phyloP scores from a whole-genome alignment of 2,329 filamentous ascomycete genomes.

The Calonectria pseudoreteaudii region DNA sequence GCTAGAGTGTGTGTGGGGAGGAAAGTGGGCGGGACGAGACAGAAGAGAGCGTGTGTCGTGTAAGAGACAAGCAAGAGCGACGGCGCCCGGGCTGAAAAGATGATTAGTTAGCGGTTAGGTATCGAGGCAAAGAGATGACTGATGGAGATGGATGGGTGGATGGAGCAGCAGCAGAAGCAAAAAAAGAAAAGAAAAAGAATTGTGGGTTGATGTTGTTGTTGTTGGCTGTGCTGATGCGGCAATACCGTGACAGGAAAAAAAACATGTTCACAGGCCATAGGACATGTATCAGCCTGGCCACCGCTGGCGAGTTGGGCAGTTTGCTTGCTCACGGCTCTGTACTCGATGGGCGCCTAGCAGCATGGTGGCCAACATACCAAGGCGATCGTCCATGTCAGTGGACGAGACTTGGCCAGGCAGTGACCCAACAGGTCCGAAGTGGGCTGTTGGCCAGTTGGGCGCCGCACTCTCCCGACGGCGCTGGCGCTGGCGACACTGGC shows the following conservation, averaged over 20 bases:
- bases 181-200: background rate
- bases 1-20: constrained; percentile 8
- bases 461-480: constrained; percentile 1
- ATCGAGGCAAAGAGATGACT: background rate
- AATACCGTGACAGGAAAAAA: background rate
- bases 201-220: background rate
- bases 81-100: background rate
- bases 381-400: constrained; percentile 4
- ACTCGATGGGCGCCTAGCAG: background rate
- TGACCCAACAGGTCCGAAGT: constrained; percentile 2
- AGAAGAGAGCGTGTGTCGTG: background rate
- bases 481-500: constrained; percentile 8
- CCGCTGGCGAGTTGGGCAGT: background rate
- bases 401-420: constrained; percentile 6
- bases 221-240: constrained; percentile 3
- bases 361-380: background rate
- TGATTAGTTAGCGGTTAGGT: constrained; percentile 2
- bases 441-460: constrained; percentile 3
- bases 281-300: background rate
- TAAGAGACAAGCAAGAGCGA: background rate
- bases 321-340: background rate
- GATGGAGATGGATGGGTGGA: background rate
- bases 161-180: background rate
- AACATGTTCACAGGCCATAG: background rate
- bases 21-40: constrained; percentile 1